A percentile compares a stretch with the other conserved stretches of the same genome.
Conservation (phyloP, 2,329 filamentous ascomycete species). For the Penicillium glabrum region DNA sequence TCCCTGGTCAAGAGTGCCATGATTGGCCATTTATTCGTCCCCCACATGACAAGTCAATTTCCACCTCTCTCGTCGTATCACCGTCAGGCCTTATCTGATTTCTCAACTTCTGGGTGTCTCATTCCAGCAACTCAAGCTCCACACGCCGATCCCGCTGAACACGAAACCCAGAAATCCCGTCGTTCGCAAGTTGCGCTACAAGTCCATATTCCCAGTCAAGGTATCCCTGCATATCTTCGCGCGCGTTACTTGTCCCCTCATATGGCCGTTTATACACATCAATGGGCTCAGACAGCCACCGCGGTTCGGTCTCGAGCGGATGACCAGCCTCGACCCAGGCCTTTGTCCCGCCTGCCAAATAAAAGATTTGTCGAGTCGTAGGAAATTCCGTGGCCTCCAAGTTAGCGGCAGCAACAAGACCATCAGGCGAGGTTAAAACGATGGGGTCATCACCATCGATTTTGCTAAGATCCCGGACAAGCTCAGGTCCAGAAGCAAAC, state of each 20-base stretch:
- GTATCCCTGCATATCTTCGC: constrained; percentile 32
- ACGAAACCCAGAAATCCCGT: constrained; percentile 27
- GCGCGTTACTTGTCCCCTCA: constrained; percentile 30
- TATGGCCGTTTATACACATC: constrained; percentile 36
- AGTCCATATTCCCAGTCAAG: constrained; percentile 37
- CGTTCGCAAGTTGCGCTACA: constrained; percentile 29
- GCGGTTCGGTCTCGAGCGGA: constrained; percentile 24
- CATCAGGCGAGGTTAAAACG: constrained; percentile 24
- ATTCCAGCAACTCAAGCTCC: too few species aligned
- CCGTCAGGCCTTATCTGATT: background rate
- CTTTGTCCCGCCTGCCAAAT: constrained; percentile 27
- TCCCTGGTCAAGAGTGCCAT: too few species aligned
- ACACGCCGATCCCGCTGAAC: constrained; percentile 13
- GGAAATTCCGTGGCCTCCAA: background rate
- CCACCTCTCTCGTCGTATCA: too few species aligned
- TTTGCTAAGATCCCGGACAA: too few species aligned
- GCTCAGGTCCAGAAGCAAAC: constrained; percentile 33
- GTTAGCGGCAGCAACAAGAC: constrained; percentile 13
- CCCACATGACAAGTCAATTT: too few species aligned
- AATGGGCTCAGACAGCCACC: constrained; percentile 31
- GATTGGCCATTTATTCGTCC: too few species aligned
- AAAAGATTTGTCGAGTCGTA: constrained; percentile 7
- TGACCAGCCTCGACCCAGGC: constrained; percentile 24
- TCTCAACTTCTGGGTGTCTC: background rate
- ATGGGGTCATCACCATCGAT: constrained; percentile 22